A percentile compares a stretch with the other conserved stretches of the same genome.
Evolutionary conservation across 306 rosid genomes (phyloP).

Genomic region (Alnus glutinosa): DNA sequence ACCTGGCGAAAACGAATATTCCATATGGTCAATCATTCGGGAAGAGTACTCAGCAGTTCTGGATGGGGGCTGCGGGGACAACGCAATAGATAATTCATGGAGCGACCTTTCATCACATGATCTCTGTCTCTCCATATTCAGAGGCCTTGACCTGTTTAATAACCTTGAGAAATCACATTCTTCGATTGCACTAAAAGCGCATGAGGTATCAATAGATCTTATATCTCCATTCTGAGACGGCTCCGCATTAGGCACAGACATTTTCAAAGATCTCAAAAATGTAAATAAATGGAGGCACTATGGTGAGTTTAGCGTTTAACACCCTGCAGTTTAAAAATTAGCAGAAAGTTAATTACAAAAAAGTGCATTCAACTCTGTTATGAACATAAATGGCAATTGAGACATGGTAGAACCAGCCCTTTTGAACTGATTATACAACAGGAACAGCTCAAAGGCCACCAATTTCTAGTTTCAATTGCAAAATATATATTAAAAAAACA

Average conservation of each 20-base stretch:
- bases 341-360: not conserved
- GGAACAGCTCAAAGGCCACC: not conserved
- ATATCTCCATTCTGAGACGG: slow-evolving; percentile 44
- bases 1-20: slow-evolving; percentile 43
- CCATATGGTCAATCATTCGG: slow-evolving; percentile 46
- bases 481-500: not conserved
- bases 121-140: slow-evolving; percentile 71
- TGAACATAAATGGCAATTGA: slow-evolving; percentile 2
- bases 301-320: slow-evolving; percentile 25
- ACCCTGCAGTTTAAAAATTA: slow-evolving; percentile 37
- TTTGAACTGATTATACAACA: not conserved
- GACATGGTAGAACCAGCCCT: not conserved
- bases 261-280: slow-evolving; percentile 25
- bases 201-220: slow-evolving; percentile 29
- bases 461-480: not conserved
- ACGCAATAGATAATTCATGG: slow-evolving; percentile 49
- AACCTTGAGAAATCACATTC: slow-evolving; percentile 59
- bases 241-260: slow-evolving; percentile 36
- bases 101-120: slow-evolving; percentile 72
- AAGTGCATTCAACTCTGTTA: not conserved
- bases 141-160: slow-evolving; percentile 58
- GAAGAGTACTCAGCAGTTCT: slow-evolving; percentile 38
- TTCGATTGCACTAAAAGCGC: slow-evolving; percentile 39
- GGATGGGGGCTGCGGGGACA: slow-evolving; percentile 47
- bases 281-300: slow-evolving; percentile 7